These are phyloP conservation scores for Aspergillus ibericus DNA, from an alignment of 2,329 filamentous ascomycete species.

Conservation along the genomic window DNA sequence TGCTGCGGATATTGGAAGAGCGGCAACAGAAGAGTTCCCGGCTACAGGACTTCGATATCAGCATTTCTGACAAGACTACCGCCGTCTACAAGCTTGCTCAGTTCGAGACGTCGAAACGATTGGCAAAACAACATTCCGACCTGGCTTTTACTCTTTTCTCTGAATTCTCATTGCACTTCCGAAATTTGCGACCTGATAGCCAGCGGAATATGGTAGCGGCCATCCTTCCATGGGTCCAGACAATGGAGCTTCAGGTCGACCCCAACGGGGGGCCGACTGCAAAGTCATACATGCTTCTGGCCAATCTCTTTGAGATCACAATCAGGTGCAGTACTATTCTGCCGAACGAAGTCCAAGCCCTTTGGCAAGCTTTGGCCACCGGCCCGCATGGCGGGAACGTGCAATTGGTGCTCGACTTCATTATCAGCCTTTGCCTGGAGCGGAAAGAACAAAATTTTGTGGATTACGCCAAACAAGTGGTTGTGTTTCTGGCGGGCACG, in stretches of 20 bases:
- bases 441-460: constrained; percentile 97
- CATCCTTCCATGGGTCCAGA: constrained; percentile 93
- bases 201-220: constrained; percentile 94
- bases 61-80: constrained; percentile 96
- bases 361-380: constrained; percentile 95
- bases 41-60: constrained; percentile 96
- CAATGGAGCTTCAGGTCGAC: constrained; percentile 87
- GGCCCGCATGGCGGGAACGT: constrained; percentile 93
- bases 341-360: constrained; percentile 93
- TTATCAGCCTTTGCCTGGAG: constrained; percentile 90
- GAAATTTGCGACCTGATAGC: constrained; percentile 74
- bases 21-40: constrained; percentile 83
- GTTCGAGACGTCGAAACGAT: constrained; percentile 89
- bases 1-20: constrained; percentile 79
- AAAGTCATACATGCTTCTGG: constrained; percentile 89
- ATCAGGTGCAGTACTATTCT: constrained; percentile 84
- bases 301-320: constrained; percentile 94
- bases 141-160: constrained; percentile 93
- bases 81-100: constrained; percentile 97
- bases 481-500: constrained; percentile 90
- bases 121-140: constrained; percentile 85
- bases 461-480: constrained; percentile 95
- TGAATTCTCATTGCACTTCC: constrained; percentile 92
- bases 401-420: constrained; percentile 90
- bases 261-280: constrained; percentile 88